A percentile compares a stretch with the other conserved stretches of the same genome.
phyloP scores from a whole-genome alignment of 179 eudicot species.

The Beta lomatogona region DNA sequence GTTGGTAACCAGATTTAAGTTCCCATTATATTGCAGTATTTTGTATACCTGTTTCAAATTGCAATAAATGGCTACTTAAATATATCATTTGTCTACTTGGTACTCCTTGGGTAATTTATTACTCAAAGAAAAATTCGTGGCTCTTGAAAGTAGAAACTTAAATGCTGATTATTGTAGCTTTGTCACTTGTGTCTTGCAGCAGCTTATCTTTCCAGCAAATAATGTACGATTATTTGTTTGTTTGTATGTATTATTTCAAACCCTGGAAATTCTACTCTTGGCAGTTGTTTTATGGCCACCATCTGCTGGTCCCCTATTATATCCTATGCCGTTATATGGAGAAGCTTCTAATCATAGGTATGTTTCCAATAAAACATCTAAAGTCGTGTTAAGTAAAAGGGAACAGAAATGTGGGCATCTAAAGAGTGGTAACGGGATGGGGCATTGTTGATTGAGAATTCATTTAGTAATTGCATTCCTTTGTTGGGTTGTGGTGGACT shows the following conservation, averaged over 20 bases:
- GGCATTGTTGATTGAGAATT: not conserved
- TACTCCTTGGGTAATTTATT: not conserved
- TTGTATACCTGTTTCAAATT: not conserved
- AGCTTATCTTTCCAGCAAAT: conserved; percentile 10
- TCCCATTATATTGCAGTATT: not conserved
- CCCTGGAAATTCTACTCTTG: conserved; percentile 10
- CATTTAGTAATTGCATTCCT: not conserved
- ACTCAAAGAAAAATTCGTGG: not conserved
- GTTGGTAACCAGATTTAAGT: not conserved
- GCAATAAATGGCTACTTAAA: not conserved
- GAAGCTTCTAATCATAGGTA: conserved; percentile 97
- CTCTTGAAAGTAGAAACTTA: not conserved
- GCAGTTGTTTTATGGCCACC: conserved; percentile 95
- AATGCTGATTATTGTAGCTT: not conserved
- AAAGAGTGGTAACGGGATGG: too few species aligned
- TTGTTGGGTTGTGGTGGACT: not conserved
- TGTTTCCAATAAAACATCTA: not conserved
- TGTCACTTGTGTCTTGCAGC: not conserved
- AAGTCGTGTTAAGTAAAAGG: not conserved
- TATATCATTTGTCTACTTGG: not conserved
- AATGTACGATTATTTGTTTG: not conserved
- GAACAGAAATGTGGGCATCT: not conserved
- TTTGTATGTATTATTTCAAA: conserved; percentile 2
- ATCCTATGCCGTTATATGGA: conserved; percentile 84
- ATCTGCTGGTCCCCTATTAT: conserved; percentile 67